phyloP scores from a whole-genome alignment of 2,329 filamentous ascomycete genomes.

The Fusarium annulatum region DNA sequence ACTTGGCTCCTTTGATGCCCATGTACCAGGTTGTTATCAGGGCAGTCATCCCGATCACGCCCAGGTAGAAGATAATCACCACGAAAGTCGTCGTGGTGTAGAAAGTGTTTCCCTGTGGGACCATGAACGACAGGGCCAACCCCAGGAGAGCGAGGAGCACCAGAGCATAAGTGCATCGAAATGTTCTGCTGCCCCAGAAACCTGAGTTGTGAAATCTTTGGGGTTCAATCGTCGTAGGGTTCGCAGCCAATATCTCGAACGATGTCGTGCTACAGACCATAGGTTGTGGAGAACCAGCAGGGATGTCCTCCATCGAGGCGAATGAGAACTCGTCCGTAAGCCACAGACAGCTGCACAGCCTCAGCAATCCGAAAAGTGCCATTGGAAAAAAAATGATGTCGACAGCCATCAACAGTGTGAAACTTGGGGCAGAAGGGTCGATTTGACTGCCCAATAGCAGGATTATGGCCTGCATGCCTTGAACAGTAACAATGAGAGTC shows the following conservation, averaged over 20 bases:
- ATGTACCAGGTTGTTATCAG: background rate
- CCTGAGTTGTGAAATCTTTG: background rate
- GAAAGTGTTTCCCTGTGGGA: accelerated
- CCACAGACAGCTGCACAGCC: background rate
- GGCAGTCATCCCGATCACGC: background rate
- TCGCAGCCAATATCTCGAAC: background rate
- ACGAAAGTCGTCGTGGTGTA: constrained; percentile 11
- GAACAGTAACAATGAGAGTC: constrained; percentile 3
- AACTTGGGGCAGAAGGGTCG: background rate
- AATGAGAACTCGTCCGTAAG: constrained; percentile 21
- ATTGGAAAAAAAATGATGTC: constrained; percentile 20
- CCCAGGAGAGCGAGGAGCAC: background rate
- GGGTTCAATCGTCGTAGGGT: background rate
- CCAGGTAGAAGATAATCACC: background rate
- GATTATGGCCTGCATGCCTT: constrained; percentile 2
- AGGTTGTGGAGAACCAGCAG: background rate
- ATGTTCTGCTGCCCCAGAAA: background rate
- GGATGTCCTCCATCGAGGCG: background rate
- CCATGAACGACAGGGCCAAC: background rate
- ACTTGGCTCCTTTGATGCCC: background rate
- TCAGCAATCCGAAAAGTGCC: constrained; percentile 5
- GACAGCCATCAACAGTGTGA: constrained; percentile 2
- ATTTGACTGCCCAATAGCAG: background rate
- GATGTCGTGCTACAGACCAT: background rate
- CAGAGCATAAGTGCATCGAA: background rate